Evolutionary conservation across 169 alveolate species (phyloP).

Genomic region (Nephromyces sp.): DNA sequence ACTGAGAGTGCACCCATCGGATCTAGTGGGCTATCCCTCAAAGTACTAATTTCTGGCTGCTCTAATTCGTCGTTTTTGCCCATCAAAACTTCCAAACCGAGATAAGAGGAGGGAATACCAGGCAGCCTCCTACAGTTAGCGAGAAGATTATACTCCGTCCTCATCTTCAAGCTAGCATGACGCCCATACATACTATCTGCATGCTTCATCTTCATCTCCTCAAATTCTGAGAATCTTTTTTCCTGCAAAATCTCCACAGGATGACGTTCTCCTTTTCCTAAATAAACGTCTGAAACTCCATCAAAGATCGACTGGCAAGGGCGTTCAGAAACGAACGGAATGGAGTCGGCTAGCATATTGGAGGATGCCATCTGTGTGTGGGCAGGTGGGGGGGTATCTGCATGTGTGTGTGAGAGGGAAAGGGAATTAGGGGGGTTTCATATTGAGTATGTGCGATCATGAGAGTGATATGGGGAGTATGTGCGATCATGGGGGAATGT

Average conservation of each 20-base stretch:
- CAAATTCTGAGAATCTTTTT: background rate
- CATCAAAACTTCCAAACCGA: slow-evolving; percentile 20
- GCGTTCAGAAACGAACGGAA: too few relatives aligned
- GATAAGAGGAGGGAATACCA: slow-evolving; percentile 22
- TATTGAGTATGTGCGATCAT: too few relatives aligned
- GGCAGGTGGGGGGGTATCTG: too few relatives aligned
- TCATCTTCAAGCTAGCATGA: slow-evolving; percentile 8
- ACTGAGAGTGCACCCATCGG: too few relatives aligned
- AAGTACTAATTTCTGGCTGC: background rate
- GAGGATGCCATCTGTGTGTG: too few relatives aligned
- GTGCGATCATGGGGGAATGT: too few relatives aligned
- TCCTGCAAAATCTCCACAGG: background rate
- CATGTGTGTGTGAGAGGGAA: too few relatives aligned
- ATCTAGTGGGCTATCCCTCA: too few relatives aligned
- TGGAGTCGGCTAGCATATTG: too few relatives aligned
- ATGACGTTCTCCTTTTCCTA: background rate
- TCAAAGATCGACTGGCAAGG: background rate
- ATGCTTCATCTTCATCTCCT: slow-evolving; percentile 8
- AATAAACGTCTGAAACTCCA: background rate
- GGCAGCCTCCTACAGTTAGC: slow-evolving; percentile 28
- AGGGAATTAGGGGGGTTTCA: too few relatives aligned
- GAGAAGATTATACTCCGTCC: slow-evolving; percentile 12
- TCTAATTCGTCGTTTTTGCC: slow-evolving; percentile 14
- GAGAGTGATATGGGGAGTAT: too few relatives aligned
- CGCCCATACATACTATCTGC: slow-evolving; percentile 11